Conservation (phyloP, 208 protist species). For the Acanthamoeba royreba region DNA sequence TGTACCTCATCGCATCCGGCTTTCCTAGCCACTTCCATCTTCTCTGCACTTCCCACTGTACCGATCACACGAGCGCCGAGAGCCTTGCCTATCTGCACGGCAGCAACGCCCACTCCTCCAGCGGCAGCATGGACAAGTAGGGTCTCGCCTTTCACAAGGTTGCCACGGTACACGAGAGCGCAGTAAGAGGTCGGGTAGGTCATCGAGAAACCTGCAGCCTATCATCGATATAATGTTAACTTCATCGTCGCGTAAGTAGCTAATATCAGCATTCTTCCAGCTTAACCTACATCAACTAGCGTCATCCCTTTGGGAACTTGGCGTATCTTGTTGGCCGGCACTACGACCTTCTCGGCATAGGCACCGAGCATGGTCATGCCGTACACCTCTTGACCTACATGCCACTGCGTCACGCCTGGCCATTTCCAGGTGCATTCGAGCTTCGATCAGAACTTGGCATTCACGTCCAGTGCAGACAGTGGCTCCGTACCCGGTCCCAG, state of each 20-base stretch:
- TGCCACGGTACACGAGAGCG: slow-evolving; percentile 32
- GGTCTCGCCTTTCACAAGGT: slow-evolving; percentile 43
- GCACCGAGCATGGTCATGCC: slow-evolving; percentile 11
- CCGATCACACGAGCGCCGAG: slow-evolving; percentile 49
- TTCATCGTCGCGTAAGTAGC: background rate
- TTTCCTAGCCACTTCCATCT: slow-evolving; percentile 43
- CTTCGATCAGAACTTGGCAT: too few species aligned
- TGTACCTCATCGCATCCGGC: slow-evolving; percentile 34
- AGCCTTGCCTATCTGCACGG: slow-evolving; percentile 52
- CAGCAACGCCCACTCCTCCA: slow-evolving; percentile 53
- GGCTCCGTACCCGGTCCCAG: too few species aligned
- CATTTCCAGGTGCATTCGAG: too few species aligned
- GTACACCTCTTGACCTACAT: slow-evolving; percentile 45
- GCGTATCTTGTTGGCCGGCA: slow-evolving; percentile 14
- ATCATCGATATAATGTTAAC: background rate
- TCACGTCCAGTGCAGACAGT: too few species aligned
- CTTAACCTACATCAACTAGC: background rate
- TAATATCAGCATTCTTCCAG: background rate
- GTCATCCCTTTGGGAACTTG: slow-evolving; percentile 42
- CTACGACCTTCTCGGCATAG: slow-evolving; percentile 44
- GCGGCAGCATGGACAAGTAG: slow-evolving; percentile 50
- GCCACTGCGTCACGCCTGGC: slow-evolving; percentile 2
- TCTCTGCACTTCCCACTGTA: slow-evolving; percentile 16
- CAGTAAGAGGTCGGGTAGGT: slow-evolving; percentile 51
- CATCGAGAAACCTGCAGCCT: slow-evolving; percentile 54